A percentile compares a stretch with the other conserved stretches of the same genome.
Evolutionary conservation across 73 alveolate genomes (phyloP).

Genomic region (Stentor coeruleus): DNA sequence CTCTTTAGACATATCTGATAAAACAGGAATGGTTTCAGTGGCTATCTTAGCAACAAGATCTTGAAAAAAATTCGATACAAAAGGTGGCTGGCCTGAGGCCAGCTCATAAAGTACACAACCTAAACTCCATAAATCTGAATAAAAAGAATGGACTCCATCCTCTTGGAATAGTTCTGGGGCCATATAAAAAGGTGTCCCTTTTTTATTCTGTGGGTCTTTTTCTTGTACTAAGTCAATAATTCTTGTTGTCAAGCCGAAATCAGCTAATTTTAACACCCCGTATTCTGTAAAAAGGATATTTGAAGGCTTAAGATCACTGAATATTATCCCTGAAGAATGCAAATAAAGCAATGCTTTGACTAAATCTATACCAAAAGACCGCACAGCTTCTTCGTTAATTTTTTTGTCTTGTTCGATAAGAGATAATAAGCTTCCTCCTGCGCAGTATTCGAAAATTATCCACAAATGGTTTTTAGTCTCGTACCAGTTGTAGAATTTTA

Average conservation of each 20-base stretch:
- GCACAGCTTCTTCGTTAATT: constrained; percentile 63
- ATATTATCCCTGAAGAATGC: constrained; percentile 93
- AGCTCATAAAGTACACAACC: constrained; percentile 91
- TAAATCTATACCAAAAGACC: constrained; percentile 47
- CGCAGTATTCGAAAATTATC: constrained; percentile 92
- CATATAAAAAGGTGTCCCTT: constrained; percentile 89
- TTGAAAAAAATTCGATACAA: constrained; percentile 73
- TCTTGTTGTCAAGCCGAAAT: constrained; percentile 86
- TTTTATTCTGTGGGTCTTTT: constrained; percentile 41
- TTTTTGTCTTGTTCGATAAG: constrained; percentile 75
- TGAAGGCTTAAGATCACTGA: constrained; percentile 96
- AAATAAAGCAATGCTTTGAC: constrained; percentile 45
- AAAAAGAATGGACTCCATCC: constrained; percentile 69
- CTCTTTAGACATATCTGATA: constrained; percentile 71
- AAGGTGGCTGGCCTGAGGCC: constrained; percentile 94
- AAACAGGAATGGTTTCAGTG: constrained; percentile 63
- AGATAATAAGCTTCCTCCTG: constrained; percentile 85
- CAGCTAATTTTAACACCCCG: constrained; percentile 91
- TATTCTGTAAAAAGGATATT: constrained; percentile 93
- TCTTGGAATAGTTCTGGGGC: constrained; percentile 90
- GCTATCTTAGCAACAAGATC: constrained; percentile 76
- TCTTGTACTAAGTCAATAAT: constrained; percentile 60
- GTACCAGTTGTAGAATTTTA: constrained; percentile 78
- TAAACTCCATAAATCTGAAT: constrained; percentile 89
- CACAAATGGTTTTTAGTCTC: constrained; percentile 93